Evolutionary conservation across 768 basidiomycete genomes (phyloP), one percentile per base, ranked within the genome.

Genomic region (Hygrophorus russula): DNA sequence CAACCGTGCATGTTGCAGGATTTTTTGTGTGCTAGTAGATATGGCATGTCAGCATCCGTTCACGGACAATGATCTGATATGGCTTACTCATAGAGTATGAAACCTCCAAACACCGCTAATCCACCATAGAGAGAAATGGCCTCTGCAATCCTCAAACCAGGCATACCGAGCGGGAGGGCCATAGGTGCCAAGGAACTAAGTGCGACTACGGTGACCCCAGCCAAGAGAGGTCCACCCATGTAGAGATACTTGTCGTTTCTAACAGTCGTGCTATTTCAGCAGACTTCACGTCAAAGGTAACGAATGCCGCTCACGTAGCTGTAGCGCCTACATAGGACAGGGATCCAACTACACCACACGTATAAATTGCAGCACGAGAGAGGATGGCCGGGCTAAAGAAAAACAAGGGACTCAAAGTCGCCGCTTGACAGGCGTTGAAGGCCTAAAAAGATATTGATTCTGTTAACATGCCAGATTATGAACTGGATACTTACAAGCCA

Each of bases 261-360:
- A 46, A 20, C 34, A 20, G 33, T 40, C 18, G 35, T 19, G 36
- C 19, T 18, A 43, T 15, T 2, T 35, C 15, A 2, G 13, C 6
- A 13, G n/a, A 36, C 3, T 45, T 14, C 45, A 35, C 15, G 20
- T 34, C 36, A 42, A 15, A 3, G 4, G 45, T 15, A 39, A 20
- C n/a, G 19, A 12, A 43, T 37, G 8, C 30, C 29, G 49, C 71
- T 48, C 51, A 80, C 82, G 65, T 79, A 18, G 90, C 90, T 28
- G 90, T 94, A 3, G 89, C 88, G 15, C 90, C 90, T 17, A 94
- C 72, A 56, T 89, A 94, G 10, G 81, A 81, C 19, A 93, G 73
- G 2, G 84, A 76, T 3, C 87, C 88, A n/a, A 90, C 84, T 2
- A 87, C 76, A 19, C 88, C 88, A 30, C 78, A 73, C 0, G 90